phyloP scores from a whole-genome alignment of 257 asterid genomes.

The Ilex aquifolium region DNA sequence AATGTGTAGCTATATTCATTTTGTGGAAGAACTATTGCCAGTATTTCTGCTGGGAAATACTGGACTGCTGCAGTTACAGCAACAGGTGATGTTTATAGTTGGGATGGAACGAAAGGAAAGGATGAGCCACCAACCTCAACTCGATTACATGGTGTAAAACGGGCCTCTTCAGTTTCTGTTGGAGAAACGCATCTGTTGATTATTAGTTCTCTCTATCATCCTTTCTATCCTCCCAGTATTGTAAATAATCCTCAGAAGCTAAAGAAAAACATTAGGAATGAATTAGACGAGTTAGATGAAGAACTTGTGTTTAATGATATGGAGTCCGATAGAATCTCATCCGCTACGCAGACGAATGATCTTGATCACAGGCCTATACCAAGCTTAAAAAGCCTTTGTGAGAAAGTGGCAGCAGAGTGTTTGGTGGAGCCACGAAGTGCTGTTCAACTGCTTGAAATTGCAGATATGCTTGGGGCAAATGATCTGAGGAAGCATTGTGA shows the following conservation, averaged over 20 bases:
- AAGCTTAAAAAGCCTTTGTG: constrained; percentile 81
- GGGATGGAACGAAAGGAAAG: constrained; percentile 78
- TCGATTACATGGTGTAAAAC: constrained; percentile 87
- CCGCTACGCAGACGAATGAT: constrained; percentile 31
- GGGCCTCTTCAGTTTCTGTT: constrained; percentile 85
- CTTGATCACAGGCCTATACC: constrained; percentile 10
- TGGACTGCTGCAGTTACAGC: constrained; percentile 90
- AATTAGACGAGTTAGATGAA: constrained; percentile 52
- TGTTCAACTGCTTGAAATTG: constrained; percentile 79
- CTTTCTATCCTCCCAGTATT: constrained; percentile 39
- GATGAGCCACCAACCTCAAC: constrained; percentile 50
- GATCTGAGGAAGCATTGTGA: constrained; percentile 71
- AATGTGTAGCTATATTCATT: constrained; percentile 53
- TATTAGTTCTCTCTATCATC: constrained; percentile 83
- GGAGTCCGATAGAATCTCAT: constrained; percentile 36
- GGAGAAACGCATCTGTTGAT: constrained; percentile 91
- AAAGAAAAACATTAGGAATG: constrained; percentile 27
- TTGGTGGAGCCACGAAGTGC: constrained; percentile 90
- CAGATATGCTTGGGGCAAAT: constrained; percentile 82
- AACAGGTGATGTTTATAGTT: constrained; percentile 79
- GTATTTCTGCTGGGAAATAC: constrained; percentile 91
- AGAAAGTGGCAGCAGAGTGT: constrained; percentile 72
- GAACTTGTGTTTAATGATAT: constrained; percentile 61
- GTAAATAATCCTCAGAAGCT: constrained; percentile 25
- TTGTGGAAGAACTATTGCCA: constrained; percentile 57